A percentile compares a stretch with the other conserved stretches of the same genome.
phyloP scores from a whole-genome alignment of 148 eudicot species.

The Amaranthus hypochondriacus region DNA sequence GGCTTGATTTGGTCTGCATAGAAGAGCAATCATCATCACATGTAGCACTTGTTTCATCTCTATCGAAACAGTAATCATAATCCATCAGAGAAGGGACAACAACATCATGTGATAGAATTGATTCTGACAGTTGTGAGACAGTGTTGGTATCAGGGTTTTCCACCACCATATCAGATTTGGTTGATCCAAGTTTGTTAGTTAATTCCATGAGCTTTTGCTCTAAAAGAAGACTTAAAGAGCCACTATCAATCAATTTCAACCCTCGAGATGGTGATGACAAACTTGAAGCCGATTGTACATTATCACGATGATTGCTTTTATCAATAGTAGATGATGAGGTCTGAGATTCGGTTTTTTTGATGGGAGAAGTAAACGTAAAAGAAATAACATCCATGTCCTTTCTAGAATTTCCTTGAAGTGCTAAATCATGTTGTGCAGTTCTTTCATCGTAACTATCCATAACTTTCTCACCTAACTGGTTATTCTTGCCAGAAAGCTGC shows the following conservation, averaged over 20 bases:
- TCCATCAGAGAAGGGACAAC: conserved; percentile 18
- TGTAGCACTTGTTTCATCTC: conserved; percentile 30
- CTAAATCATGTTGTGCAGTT: conserved; percentile 38
- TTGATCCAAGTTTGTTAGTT: conserved; percentile 58
- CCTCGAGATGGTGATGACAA: conserved; percentile 39
- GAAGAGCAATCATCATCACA: conserved; percentile 35
- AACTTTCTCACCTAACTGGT: conserved; percentile 30
- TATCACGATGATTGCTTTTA: conserved; percentile 27
- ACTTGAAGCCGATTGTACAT: conserved; percentile 29
- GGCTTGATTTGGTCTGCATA: conserved; percentile 23
- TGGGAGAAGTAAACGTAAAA: conserved; percentile 93
- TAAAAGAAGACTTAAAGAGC: conserved; percentile 76
- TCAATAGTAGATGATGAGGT: conserved; percentile 34
- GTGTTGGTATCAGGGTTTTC: conserved; percentile 32
- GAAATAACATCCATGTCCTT: conserved; percentile 83
- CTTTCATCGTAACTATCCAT: conserved; percentile 33
- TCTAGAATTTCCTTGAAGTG: conserved; percentile 39
- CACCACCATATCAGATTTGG: conserved; percentile 31
- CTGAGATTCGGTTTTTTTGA: conserved; percentile 47
- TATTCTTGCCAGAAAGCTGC: conserved; percentile 27
- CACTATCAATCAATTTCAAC: conserved; percentile 48
- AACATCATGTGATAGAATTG: conserved; percentile 25
- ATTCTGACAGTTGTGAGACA: conserved; percentile 31
- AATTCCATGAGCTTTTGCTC: conserved; percentile 90
- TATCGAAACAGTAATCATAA: conserved; percentile 32